Evolutionary conservation across 768 basidiomycete genomes (phyloP).

Genomic region (Saitozyma podzolica): DNA sequence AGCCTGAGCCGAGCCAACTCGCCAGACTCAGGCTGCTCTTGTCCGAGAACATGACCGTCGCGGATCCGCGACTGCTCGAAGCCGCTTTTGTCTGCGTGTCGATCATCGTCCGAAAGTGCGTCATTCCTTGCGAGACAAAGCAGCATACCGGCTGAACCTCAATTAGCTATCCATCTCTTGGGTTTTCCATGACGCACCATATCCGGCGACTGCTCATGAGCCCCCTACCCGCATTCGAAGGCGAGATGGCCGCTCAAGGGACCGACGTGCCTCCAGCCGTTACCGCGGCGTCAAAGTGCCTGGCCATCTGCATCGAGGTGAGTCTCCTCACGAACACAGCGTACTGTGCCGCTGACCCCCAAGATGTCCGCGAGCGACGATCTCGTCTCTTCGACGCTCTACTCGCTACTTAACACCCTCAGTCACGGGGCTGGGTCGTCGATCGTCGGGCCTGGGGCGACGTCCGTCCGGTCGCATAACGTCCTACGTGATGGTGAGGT

Average conservation of each 20-base stretch:
- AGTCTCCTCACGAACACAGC: slow-evolving; percentile 17
- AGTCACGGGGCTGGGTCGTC: slow-evolving; percentile 44
- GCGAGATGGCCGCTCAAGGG: slow-evolving; percentile 69
- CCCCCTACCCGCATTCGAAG: slow-evolving; percentile 83
- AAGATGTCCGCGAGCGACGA: slow-evolving; percentile 84
- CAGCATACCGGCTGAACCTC: background rate
- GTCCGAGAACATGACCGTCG: slow-evolving; percentile 76
- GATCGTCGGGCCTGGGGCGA: slow-evolving; percentile 12
- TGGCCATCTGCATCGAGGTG: slow-evolving; percentile 85
- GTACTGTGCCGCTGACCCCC: slow-evolving; percentile 5
- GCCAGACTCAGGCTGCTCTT: slow-evolving; percentile 70
- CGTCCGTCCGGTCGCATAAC: slow-evolving; percentile 17
- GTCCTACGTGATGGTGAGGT: slow-evolving; percentile 13
- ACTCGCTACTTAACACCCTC: slow-evolving; percentile 90
- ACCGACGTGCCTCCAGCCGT: slow-evolving; percentile 74
- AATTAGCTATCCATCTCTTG: slow-evolving; percentile 75
- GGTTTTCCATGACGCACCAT: slow-evolving; percentile 70
- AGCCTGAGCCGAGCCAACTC: slow-evolving; percentile 48
- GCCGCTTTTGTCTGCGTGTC: slow-evolving; percentile 83
- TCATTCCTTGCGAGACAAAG: background rate
- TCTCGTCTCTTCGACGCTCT: slow-evolving; percentile 90
- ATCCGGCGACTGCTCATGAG: slow-evolving; percentile 85
- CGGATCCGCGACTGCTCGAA: slow-evolving; percentile 81
- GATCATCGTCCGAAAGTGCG: slow-evolving; percentile 64
- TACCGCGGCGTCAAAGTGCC: slow-evolving; percentile 81